Conservation (phyloP, 2,329 filamentous ascomycete genomes). For the Onygena corvina region DNA sequence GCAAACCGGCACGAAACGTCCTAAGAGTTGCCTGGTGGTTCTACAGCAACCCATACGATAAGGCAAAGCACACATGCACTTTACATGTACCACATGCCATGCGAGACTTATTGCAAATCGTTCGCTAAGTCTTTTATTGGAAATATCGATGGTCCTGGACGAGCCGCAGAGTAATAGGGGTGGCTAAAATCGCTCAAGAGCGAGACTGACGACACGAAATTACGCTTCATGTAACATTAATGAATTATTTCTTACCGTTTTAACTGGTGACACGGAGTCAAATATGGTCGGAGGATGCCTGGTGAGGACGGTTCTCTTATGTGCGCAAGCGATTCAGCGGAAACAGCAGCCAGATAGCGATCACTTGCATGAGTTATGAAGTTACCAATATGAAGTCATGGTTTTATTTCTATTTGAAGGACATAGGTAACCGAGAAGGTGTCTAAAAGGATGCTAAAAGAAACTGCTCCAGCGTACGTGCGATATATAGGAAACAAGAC, state of each 20-base stretch:
- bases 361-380: no score
- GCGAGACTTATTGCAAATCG: no score
- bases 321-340: no score
- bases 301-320: no score
- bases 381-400: no score
- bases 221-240: slow-evolving; percentile 1
- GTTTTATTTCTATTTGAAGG: no score
- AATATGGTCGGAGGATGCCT: background rate
- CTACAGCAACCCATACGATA: background rate
- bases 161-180: background rate
- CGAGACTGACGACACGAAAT: background rate
- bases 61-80: background rate
- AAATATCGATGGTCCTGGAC: background rate
- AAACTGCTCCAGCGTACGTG: background rate
- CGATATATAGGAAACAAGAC: background rate
- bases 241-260: background rate
- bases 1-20: background rate
- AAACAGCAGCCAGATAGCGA: no score
- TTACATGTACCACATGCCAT: background rate
- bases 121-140: no score
- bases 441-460: background rate
- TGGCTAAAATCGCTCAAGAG: background rate
- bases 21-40: background rate
- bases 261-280: background rate
- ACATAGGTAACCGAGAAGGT: no score